These are phyloP conservation scores for Seminavis robusta DNA, from an alignment of 108 stramenopile genomes.

Conservation along the genomic window DNA sequence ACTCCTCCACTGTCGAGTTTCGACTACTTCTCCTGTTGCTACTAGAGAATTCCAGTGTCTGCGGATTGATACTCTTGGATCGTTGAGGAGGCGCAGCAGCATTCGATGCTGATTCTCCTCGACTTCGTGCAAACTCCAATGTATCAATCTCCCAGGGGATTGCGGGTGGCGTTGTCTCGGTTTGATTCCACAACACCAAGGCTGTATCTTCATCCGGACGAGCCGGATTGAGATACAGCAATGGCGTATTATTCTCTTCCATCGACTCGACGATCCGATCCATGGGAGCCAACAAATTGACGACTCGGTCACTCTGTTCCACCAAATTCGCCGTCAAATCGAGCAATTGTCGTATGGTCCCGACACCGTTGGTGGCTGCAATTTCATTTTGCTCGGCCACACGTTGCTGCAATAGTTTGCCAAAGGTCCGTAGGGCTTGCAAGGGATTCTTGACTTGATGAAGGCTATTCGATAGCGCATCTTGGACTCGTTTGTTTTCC, in stretches of 20 bases:
- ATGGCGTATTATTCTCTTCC: background rate
- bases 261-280: slow-evolving; percentile 52
- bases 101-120: too few species aligned
- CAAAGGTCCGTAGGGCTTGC: slow-evolving; percentile 81
- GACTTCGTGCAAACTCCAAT: slow-evolving; percentile 7
- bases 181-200: too few species aligned
- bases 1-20: too few species aligned
- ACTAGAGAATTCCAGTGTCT: too few species aligned
- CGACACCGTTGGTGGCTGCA: background rate
- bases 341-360: slow-evolving; percentile 39
- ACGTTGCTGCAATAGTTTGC: slow-evolving; percentile 72
- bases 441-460: slow-evolving; percentile 91
- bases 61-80: too few species aligned
- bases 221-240: slow-evolving; percentile 14
- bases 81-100: too few species aligned
- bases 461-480: slow-evolving; percentile 65
- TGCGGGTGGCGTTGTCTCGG: background rate
- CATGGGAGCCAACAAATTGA: slow-evolving; percentile 73
- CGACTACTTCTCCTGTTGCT: too few species aligned
- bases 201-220: slow-evolving; percentile 5
- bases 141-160: slow-evolving; percentile 8
- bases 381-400: slow-evolving; percentile 46
- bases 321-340: slow-evolving; percentile 67
- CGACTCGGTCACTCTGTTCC: slow-evolving; percentile 80
- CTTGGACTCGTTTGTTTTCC: slow-evolving; percentile 45